Conservation (phyloP, 2,329 filamentous ascomycete species). For the Clarireedia sp. region DNA sequence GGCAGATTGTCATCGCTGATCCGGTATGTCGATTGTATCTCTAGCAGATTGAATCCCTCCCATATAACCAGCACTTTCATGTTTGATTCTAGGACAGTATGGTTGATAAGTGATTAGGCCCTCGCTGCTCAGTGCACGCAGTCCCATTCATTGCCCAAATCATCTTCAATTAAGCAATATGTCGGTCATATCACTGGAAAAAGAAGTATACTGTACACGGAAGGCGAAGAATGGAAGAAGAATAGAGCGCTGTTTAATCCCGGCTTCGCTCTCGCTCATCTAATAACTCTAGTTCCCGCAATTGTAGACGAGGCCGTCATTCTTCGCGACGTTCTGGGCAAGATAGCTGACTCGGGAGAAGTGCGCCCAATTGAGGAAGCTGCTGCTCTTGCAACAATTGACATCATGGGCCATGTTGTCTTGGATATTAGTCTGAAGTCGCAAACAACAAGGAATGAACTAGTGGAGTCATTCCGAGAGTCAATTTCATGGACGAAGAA, state of each 20-base stretch:
- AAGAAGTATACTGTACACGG: constrained; percentile 15
- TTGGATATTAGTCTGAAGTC: constrained; percentile 14
- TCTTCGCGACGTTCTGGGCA: constrained; percentile 11
- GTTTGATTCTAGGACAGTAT: not conserved
- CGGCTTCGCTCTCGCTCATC: constrained; percentile 18
- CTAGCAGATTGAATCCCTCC: not conserved
- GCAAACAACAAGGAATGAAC: constrained; percentile 14
- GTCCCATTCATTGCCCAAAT: constrained; percentile 3
- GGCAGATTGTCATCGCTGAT: constrained; percentile 7
- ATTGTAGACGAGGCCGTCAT: constrained; percentile 18
- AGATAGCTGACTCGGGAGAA: constrained; percentile 15
- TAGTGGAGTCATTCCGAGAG: constrained; percentile 16
- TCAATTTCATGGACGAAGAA: constrained; percentile 17
- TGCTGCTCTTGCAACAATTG: constrained; percentile 18
- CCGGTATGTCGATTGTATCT: not conserved
- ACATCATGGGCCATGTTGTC: constrained; percentile 18
- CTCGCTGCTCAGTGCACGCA: constrained; percentile 8
- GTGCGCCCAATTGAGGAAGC: constrained; percentile 17
- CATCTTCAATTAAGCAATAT: not conserved
- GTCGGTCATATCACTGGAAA: constrained; percentile 10
- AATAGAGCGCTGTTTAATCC: constrained; percentile 20
- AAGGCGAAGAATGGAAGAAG: constrained; percentile 22
- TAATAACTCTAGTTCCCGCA: constrained; percentile 14
- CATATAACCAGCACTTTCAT: not conserved
- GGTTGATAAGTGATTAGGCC: not conserved